Percentiles rank a stretch among this genome's conserved stretches.
Conservation (phyloP, 352 stramenopile genomes). For the Halophytophthora batemanensis region DNA sequence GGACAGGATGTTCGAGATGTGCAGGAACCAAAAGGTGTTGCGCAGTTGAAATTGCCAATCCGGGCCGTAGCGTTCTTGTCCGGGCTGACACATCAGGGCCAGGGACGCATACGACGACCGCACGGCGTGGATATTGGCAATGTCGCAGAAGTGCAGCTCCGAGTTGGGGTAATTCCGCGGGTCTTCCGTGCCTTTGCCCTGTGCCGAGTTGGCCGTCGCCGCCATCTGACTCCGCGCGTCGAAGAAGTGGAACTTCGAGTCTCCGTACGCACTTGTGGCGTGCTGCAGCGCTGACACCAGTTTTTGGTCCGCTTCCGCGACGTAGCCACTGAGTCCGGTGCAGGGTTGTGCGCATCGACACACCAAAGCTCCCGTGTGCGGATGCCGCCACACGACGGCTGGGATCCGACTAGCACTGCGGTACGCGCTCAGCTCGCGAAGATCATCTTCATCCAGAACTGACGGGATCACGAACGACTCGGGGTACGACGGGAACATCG, state of each 20-base stretch:
- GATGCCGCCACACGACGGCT: constrained; percentile 91
- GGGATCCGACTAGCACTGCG: constrained; percentile 93
- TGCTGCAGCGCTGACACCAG: constrained; percentile 70
- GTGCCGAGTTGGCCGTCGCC: constrained; percentile 77
- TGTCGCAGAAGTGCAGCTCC: constrained; percentile 97
- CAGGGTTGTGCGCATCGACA: constrained; percentile 83
- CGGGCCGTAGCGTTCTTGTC: constrained; percentile 63
- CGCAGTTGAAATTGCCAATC: constrained; percentile 90
- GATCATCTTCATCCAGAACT: constrained; percentile 89
- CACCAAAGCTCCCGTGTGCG: constrained; percentile 89
- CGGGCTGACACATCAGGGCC: constrained; percentile 70
- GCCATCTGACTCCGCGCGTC: constrained; percentile 84
- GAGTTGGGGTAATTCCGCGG: constrained; percentile 94
- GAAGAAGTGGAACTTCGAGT: constrained; percentile 84
- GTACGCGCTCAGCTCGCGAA: constrained; percentile 88
- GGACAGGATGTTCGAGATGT: constrained; percentile 94
- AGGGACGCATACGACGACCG: constrained; percentile 86
- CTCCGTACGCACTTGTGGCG: constrained; percentile 54
- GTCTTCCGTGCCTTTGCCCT: constrained; percentile 89
- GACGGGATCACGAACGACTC: constrained; percentile 91
- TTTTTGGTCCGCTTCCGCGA: constrained; percentile 79
- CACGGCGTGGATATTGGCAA: constrained; percentile 99
- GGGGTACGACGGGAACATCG: constrained; percentile 94
- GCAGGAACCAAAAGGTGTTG: constrained; percentile 96
- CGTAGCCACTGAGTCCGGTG: constrained; percentile 77